These are phyloP conservation scores for Microcyclosporella mali DNA, from an alignment of 2,329 filamentous ascomycete species.

Conservation along the genomic window DNA sequence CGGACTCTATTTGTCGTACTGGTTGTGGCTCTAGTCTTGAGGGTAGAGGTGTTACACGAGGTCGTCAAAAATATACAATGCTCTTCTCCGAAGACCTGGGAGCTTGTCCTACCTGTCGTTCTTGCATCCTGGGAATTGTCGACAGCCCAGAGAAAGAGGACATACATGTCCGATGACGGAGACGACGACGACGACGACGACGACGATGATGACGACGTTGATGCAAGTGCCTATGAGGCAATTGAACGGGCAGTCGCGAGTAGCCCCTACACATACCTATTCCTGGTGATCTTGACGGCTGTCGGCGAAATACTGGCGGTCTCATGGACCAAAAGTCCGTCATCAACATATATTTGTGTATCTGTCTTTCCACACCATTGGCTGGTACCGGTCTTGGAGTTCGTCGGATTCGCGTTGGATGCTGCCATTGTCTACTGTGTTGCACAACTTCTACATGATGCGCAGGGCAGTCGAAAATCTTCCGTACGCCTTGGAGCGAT, in stretches of 20 bases:
- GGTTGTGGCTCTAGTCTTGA: conserved; percentile 27
- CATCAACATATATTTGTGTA: conserved; percentile 48
- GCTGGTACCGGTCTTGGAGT: conserved; percentile 34
- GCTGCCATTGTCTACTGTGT: conserved; percentile 34
- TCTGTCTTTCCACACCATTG: conserved; percentile 31
- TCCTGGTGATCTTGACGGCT: conserved; percentile 35
- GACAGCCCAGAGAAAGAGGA: conserved; percentile 14
- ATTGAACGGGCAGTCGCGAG: conserved; percentile 29
- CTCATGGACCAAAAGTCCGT: conserved; percentile 31
- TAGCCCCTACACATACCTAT: conserved; percentile 34
- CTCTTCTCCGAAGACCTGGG: conserved; percentile 24
- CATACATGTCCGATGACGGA: conserved; percentile 1
- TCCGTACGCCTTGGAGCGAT: conserved; percentile 18
- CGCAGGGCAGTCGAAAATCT: conserved; percentile 8
- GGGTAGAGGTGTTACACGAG: conserved; percentile 37
- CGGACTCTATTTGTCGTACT: conserved; percentile 25
- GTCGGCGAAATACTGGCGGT: conserved; percentile 35
- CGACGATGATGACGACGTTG: conserved; percentile 16
- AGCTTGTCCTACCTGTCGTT: conserved; percentile 25
- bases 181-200: conserved; percentile 10
- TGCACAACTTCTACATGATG: conserved; percentile 21
- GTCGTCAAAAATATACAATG: conserved; percentile 41
- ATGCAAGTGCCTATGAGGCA: conserved; percentile 29
- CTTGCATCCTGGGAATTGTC: conserved; percentile 27
- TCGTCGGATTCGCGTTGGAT: conserved; percentile 38